Evolutionary conservation across 371 early-diverging fungal species (phyloP).

Genomic region (Mycotypha africana): DNA sequence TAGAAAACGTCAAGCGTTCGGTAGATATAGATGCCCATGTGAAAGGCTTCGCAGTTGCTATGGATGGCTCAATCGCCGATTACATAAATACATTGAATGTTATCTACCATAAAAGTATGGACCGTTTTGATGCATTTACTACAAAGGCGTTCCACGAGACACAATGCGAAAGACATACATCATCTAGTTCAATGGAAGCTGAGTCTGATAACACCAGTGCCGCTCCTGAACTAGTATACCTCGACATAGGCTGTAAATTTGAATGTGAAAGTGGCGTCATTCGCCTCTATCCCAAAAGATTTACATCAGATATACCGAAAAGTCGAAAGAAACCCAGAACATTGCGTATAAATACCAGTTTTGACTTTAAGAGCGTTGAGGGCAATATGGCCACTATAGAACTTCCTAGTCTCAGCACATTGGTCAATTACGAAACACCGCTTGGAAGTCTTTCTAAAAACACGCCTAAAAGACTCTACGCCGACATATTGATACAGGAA

Average conservation of each 20-base stretch:
- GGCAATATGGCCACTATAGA: constrained; percentile 54
- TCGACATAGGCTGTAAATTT: constrained; percentile 36
- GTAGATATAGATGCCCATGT: constrained; percentile 60
- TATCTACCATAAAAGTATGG: constrained; percentile 60
- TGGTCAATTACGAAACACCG: constrained; percentile 57
- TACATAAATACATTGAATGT: constrained; percentile 63
- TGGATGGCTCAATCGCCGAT: constrained; percentile 64
- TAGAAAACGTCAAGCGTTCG: constrained; percentile 27
- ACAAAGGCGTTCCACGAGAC: constrained; percentile 29
- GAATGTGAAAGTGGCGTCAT: constrained; percentile 40
- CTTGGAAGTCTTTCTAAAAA: constrained; percentile 46
- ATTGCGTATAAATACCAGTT: constrained; percentile 8
- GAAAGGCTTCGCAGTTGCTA: constrained; percentile 62
- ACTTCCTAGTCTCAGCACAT: constrained; percentile 65
- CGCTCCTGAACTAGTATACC: constrained; percentile 16
- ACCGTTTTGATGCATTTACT: constrained; percentile 48
- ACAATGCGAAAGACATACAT: neutral
- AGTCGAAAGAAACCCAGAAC: constrained; percentile 10
- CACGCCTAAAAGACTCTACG: constrained; percentile 50
- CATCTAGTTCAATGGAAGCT: neutral
- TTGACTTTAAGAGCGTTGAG: constrained; percentile 18
- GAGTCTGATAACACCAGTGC: too few species aligned
- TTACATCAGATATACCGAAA: constrained; percentile 16
- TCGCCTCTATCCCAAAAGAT: constrained; percentile 51
- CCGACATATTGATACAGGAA: constrained; percentile 67